Evolutionary conservation across 2,329 filamentous ascomycete genomes (phyloP).

Genomic region (Fusarium sp.): DNA sequence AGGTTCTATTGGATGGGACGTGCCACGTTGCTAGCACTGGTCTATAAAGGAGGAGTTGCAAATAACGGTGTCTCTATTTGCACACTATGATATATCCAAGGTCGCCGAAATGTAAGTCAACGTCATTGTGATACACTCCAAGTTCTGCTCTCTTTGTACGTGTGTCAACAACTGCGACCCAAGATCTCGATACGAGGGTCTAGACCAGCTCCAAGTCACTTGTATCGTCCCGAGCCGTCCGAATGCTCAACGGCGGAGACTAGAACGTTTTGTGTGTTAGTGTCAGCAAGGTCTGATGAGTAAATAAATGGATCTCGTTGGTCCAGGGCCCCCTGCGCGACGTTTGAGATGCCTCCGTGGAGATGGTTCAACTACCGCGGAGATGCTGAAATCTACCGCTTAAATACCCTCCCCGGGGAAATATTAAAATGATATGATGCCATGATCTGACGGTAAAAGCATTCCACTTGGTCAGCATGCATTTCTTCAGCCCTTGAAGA

Average conservation of each 20-base stretch:
- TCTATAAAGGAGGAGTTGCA: not conserved
- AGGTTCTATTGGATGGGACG: not conserved
- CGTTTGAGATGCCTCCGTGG: conserved; percentile 1
- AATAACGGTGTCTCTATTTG: conserved; percentile 8
- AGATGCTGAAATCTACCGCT: conserved; percentile 10
- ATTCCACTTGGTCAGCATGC: conserved; percentile 6
- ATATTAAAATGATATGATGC: conserved; percentile 24
- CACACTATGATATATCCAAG: not conserved
- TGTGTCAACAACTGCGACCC: not conserved
- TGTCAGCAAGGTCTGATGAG: not conserved
- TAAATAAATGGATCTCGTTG: not conserved
- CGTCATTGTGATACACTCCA: not conserved
- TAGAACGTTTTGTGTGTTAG: not conserved
- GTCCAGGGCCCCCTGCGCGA: not conserved
- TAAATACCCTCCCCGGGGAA: not conserved
- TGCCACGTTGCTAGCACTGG: not conserved
- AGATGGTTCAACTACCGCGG: conserved; percentile 23
- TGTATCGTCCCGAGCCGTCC: not conserved
- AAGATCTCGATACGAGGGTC: conserved; percentile 1
- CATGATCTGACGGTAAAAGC: conserved; percentile 12
- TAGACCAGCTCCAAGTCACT: not conserved
- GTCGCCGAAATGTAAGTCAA: not conserved
- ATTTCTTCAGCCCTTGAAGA: not conserved
- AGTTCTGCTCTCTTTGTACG: not conserved
- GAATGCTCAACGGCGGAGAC: not conserved